These are phyloP conservation scores for Taphrina populina DNA, from an alignment of 1,139 yeast species.

Conservation along the genomic window DNA sequence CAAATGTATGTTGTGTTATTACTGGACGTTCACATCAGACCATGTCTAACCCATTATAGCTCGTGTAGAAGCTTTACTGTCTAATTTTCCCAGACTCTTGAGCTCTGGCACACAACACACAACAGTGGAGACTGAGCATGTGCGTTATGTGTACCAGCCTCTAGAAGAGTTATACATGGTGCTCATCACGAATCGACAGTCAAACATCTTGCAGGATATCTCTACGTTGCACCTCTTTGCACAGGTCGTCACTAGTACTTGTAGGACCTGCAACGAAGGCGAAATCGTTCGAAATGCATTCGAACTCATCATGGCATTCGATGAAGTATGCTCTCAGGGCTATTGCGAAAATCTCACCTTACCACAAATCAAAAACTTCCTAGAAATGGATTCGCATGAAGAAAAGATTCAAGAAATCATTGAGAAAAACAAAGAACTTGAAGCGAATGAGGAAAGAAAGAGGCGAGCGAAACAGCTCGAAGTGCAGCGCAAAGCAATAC, in stretches of 20 bases:
- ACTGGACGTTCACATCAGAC: background rate
- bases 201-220: constrained; percentile 91
- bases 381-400: constrained; percentile 98
- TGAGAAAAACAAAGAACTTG: constrained; percentile 89
- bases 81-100: constrained; percentile 80
- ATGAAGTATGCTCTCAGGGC: constrained; percentile 87
- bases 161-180: constrained; percentile 91
- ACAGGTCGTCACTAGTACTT: constrained; percentile 72
- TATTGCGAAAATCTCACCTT: constrained; percentile 83
- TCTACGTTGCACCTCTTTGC: constrained; percentile 86
- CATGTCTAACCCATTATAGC: constrained; percentile 51
- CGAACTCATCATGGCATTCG: constrained; percentile 87
- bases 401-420: constrained; percentile 97
- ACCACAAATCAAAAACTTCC: constrained; percentile 80
- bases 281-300: constrained; percentile 83
- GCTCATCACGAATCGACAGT: constrained; percentile 82
- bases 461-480: constrained; percentile 94
- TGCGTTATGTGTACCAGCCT: constrained; percentile 93
- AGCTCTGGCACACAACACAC: constrained; percentile 83
- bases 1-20: constrained; percentile 11
- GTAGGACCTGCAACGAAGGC: constrained; percentile 71
- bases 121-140: constrained; percentile 87
- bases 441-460: constrained; percentile 95
- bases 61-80: constrained; percentile 78
- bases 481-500: constrained; percentile 68